Evolutionary conservation across 768 basidiomycete species (phyloP).

Genomic region (Boletus vermiculosoides): DNA sequence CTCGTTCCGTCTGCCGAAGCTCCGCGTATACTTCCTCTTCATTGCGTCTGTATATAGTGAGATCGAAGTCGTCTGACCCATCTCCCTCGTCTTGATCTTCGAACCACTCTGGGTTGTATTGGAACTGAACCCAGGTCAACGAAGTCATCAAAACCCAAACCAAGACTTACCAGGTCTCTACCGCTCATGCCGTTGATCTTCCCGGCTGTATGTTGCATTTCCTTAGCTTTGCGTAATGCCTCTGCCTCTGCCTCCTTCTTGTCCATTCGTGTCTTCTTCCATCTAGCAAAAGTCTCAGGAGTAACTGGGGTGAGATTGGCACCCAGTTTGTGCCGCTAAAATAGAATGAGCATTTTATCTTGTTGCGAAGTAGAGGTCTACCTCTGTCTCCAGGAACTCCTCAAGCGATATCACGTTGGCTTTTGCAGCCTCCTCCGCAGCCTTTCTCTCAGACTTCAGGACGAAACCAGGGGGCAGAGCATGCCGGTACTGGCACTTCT

Average conservation of each 20-base stretch:
- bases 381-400: conserved; percentile 98
- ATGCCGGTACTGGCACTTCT: conserved; percentile 90
- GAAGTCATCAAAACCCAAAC: not conserved
- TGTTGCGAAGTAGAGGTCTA: conserved; percentile 33
- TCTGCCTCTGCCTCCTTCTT: conserved; percentile 93
- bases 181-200: conserved; percentile 95
- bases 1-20: conserved; percentile 22
- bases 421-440: conserved; percentile 86
- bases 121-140: conserved; percentile 57
- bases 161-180: conserved; percentile 74
- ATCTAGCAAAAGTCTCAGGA: conserved; percentile 82
- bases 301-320: conserved; percentile 91
- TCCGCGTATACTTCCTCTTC: conserved; percentile 32
- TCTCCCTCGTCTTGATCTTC: conserved; percentile 62
- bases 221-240: conserved; percentile 77
- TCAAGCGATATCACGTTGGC: conserved; percentile 88
- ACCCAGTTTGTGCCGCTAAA: conserved; percentile 91
- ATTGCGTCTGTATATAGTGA: conserved; percentile 53
- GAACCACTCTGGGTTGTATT: conserved; percentile 96
- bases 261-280: conserved; percentile 94
- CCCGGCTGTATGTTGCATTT: conserved; percentile 76
- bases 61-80: conserved; percentile 52
- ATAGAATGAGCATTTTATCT: conserved; percentile 2
- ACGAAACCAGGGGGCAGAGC: conserved; percentile 96
- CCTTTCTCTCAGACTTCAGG: conserved; percentile 91